Conservation (phyloP, 192 early-diverging fungal genomes). For the Backusella parvicylindrica region DNA sequence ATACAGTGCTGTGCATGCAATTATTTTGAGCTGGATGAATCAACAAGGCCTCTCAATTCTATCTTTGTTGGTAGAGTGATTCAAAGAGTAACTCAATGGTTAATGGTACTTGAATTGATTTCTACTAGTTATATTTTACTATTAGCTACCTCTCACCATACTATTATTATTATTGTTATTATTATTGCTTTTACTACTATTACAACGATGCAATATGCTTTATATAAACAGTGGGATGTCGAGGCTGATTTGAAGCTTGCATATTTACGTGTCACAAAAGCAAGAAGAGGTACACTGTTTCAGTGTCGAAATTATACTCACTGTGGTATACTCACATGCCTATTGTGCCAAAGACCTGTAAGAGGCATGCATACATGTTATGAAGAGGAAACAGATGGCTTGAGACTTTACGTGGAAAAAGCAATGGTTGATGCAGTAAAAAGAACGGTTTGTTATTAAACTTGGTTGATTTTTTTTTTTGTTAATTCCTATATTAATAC, state of each 20-base stretch:
- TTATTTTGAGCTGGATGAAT: constrained; percentile 38
- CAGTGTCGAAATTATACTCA: constrained; percentile 44
- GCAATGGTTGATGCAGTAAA: constrained; percentile 61
- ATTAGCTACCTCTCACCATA: neutral
- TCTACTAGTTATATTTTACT: neutral
- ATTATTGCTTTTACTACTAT: constrained; percentile 1
- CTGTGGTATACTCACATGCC: constrained; percentile 45
- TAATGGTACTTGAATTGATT: constrained; percentile 18
- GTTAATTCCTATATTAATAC: neutral
- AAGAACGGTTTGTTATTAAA: constrained; percentile 45
- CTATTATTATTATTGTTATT: constrained; percentile 10
- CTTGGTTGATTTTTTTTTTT: neutral
- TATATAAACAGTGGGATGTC: constrained; percentile 22
- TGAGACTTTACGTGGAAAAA: constrained; percentile 55
- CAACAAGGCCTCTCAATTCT: neutral
- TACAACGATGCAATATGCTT: constrained; percentile 5
- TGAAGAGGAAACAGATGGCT: constrained; percentile 46
- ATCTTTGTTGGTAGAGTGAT: neutral
- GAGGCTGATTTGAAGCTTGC: constrained; percentile 17
- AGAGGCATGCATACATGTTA: constrained; percentile 46
- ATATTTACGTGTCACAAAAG: constrained; percentile 20
- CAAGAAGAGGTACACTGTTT: constrained; percentile 36
- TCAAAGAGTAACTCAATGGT: constrained; percentile 4
- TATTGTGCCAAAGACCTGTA: constrained; percentile 37
- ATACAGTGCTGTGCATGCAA: constrained; percentile 35